A percentile compares a stretch with the other conserved stretches of the same genome.
phyloP scores from a whole-genome alignment of 2,329 filamentous ascomycete species.

The Aspergillus tamarii region DNA sequence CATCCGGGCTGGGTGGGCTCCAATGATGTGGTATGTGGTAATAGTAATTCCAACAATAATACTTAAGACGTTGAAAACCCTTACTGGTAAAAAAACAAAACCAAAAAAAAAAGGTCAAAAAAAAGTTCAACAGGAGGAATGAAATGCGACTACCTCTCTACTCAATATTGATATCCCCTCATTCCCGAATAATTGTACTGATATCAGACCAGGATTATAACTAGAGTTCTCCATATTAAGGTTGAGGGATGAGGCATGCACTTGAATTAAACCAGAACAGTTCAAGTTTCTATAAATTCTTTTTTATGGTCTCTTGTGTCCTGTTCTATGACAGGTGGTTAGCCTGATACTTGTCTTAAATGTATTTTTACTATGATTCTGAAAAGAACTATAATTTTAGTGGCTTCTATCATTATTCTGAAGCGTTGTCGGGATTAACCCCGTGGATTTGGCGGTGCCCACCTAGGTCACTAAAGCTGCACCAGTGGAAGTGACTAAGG shows the following conservation, averaged over 20 bases:
- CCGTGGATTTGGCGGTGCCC: background rate
- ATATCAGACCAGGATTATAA: background rate
- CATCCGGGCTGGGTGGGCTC: background rate
- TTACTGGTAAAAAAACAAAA: background rate
- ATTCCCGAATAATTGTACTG: background rate
- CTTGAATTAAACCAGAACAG: background rate
- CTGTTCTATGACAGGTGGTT: background rate
- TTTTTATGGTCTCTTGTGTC: background rate
- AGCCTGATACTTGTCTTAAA: background rate
- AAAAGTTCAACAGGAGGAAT: background rate
- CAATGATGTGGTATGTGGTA: background rate
- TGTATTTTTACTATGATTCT: background rate
- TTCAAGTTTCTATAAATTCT: background rate
- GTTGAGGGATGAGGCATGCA: background rate
- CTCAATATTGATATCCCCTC: background rate
- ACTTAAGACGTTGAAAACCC: no score
- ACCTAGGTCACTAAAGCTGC: background rate
- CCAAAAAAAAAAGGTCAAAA: no score
- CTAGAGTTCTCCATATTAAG: background rate
- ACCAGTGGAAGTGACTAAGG: background rate
- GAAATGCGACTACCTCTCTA: background rate
- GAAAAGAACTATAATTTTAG: background rate
- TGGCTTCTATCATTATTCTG: background rate
- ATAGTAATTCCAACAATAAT: slow-evolving; percentile 4
- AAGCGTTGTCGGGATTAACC: background rate